Conservation (phyloP, 2,329 filamentous ascomycete species). For the Akanthomyces lecanii region DNA sequence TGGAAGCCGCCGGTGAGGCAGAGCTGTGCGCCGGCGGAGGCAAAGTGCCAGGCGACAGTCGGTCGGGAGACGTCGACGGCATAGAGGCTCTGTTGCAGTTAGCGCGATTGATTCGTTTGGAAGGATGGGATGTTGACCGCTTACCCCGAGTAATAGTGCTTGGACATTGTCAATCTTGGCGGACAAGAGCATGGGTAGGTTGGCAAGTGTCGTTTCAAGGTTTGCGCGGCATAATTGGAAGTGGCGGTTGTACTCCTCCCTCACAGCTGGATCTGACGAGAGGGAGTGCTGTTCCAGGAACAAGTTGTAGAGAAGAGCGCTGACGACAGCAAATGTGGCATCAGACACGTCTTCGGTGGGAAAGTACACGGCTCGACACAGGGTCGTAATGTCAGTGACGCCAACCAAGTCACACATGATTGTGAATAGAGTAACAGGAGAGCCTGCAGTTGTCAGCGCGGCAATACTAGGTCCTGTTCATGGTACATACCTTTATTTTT, state of each 20-base stretch:
- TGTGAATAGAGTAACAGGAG: conserved; percentile 45
- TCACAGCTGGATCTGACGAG: conserved; percentile 29
- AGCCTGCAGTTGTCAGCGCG: conserved; percentile 29
- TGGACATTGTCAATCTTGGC: conserved; percentile 52
- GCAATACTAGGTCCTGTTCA: background rate
- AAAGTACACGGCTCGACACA: conserved; percentile 49
- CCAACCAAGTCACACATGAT: conserved; percentile 47
- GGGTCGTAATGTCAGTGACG: conserved; percentile 45
- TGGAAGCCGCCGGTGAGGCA: conserved; percentile 62
- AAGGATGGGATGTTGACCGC: conserved; percentile 20
- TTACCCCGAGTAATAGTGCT: conserved; percentile 55
- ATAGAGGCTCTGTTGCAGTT: conserved; percentile 47
- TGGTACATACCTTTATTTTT: conserved; percentile 40
- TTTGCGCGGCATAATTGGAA: conserved; percentile 43
- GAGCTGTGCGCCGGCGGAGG: conserved; percentile 53
- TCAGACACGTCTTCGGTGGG: conserved; percentile 48
- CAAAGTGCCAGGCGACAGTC: conserved; percentile 61
- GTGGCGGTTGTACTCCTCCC: conserved; percentile 36
- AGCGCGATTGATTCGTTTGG: background rate
- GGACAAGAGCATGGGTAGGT: conserved; percentile 53
- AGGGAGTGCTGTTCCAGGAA: conserved; percentile 43
- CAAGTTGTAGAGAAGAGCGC: conserved; percentile 46
- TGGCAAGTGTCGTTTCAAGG: conserved; percentile 46
- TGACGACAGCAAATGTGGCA: conserved; percentile 47
- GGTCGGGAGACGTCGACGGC: conserved; percentile 59